Conservation (phyloP, 163 green algal species). For the Volvox carteri region DNA sequence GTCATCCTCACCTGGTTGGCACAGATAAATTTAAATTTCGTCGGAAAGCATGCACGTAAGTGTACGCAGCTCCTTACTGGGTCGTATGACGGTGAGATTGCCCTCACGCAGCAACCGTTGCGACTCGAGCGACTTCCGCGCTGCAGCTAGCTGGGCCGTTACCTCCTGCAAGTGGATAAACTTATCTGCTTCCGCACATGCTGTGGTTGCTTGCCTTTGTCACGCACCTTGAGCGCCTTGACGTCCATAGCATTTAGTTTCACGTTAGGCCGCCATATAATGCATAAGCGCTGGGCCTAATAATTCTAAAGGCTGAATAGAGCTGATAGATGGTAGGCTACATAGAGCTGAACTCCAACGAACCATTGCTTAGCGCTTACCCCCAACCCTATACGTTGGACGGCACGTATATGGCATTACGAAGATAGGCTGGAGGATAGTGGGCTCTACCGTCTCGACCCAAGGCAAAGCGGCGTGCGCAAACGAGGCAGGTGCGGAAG, state of each 20-base stretch:
- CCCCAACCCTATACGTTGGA: too few species aligned
- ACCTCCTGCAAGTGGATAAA: not conserved
- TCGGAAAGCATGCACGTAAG: not conserved
- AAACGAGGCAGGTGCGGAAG: too few species aligned
- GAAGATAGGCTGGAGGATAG: too few species aligned
- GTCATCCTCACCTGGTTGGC: constrained; percentile 73
- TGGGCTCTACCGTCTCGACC: too few species aligned
- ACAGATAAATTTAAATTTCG: not conserved
- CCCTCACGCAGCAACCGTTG: constrained; percentile 59
- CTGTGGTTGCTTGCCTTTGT: not conserved
- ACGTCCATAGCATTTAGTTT: constrained; percentile 17
- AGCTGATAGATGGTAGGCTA: too few species aligned
- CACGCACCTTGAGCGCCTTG: not conserved
- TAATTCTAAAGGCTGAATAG: too few species aligned
- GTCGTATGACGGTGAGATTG: constrained; percentile 64
- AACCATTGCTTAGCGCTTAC: too few species aligned
- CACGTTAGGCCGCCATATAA: too few species aligned
- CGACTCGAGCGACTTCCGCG: constrained; percentile 55
- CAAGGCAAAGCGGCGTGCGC: too few species aligned
- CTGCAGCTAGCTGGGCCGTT: constrained; percentile 40
- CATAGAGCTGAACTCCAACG: too few species aligned
- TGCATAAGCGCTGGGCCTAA: too few species aligned
- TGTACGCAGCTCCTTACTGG: constrained; percentile 44
- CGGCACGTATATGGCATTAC: too few species aligned
- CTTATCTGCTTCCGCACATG: not conserved